These are phyloP conservation scores for Fusarium lateritium DNA, from an alignment of 2,329 filamentous ascomycete genomes.

Conservation along the genomic window DNA sequence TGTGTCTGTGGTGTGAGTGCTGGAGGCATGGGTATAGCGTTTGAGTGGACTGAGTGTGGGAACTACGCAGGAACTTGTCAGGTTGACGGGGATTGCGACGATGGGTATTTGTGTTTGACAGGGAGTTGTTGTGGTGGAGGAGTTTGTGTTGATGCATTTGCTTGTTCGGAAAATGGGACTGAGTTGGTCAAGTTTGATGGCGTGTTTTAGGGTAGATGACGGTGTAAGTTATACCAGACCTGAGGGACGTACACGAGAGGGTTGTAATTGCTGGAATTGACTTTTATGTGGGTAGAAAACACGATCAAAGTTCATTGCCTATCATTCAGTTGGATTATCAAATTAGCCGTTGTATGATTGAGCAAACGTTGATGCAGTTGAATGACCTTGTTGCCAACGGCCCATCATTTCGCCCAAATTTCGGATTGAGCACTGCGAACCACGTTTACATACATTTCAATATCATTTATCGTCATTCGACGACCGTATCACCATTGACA, in stretches of 20 bases:
- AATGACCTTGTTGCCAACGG: no score
- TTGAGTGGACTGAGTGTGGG: slow-evolving; percentile 54
- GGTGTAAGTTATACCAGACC: neutral
- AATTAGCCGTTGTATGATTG: no score
- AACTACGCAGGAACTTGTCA: slow-evolving; percentile 53
- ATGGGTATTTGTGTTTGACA: slow-evolving; percentile 51
- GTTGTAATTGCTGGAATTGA: neutral
- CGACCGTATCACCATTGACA: no score
- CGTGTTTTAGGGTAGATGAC: slow-evolving; percentile 38
- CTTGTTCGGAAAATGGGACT: slow-evolving; percentile 55
- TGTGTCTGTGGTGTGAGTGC: slow-evolving; percentile 56
- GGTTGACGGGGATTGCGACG: slow-evolving; percentile 43
- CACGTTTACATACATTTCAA: no score
- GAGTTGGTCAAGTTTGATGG: slow-evolving; percentile 45
- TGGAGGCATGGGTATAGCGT: slow-evolving; percentile 49
- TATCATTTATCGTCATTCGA: no score
- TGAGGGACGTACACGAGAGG: neutral
- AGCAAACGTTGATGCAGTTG: no score
- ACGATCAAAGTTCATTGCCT: no score
- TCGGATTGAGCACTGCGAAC: no score
- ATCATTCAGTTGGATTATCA: no score
- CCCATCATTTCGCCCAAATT: no score
- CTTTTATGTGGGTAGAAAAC: no score
- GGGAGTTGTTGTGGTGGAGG: slow-evolving; percentile 56
- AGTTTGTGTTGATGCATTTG: slow-evolving; percentile 56